Percentiles rank a stretch among this genome's conserved stretches.
These are phyloP conservation scores for Cryoendolithus antarcticus DNA, from an alignment of 2,329 filamentous ascomycete genomes.

Conservation along the genomic window DNA sequence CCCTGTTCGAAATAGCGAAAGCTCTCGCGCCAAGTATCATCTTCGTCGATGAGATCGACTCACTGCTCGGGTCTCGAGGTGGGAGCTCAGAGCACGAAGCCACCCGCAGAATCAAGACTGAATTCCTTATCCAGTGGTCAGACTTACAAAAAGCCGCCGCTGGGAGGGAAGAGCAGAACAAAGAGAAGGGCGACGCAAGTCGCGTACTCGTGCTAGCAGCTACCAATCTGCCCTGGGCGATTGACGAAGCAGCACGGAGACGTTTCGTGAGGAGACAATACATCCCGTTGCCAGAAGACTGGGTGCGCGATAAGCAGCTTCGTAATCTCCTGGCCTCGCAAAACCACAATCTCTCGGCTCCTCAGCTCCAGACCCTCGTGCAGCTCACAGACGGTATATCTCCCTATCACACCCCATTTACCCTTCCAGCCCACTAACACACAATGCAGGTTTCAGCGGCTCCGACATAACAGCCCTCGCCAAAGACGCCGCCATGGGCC, in stretches of 20 bases:
- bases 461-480: slow-evolving; percentile 93
- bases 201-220: slow-evolving; percentile 87
- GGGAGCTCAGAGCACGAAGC: slow-evolving; percentile 85
- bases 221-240: slow-evolving; percentile 94
- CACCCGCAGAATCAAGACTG: slow-evolving; percentile 86
- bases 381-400: slow-evolving; percentile 65
- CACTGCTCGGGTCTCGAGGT: slow-evolving; percentile 70
- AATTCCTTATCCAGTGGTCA: slow-evolving; percentile 96
- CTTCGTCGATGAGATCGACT: slow-evolving; percentile 97
- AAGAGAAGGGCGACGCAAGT: slow-evolving; percentile 65
- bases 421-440: not conserved
- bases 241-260: slow-evolving; percentile 85
- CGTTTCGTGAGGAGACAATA: slow-evolving; percentile 91
- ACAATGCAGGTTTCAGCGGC: slow-evolving; percentile 73
- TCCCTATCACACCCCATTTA: not conserved
- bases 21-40: slow-evolving; percentile 87
- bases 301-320: slow-evolving; percentile 69
- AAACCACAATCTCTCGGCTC: slow-evolving; percentile 62
- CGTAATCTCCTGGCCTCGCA: slow-evolving; percentile 72
- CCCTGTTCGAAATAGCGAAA: slow-evolving; percentile 82
- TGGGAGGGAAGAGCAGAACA: slow-evolving; percentile 59
- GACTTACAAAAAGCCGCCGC: slow-evolving; percentile 86
- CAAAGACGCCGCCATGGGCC: slow-evolving; percentile 97
- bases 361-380: slow-evolving; percentile 65
- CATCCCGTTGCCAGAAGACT: slow-evolving; percentile 79